These are phyloP conservation scores for Yamadazyma scolyti DNA, from an alignment of 805 yeast species.

Conservation along the genomic window DNA sequence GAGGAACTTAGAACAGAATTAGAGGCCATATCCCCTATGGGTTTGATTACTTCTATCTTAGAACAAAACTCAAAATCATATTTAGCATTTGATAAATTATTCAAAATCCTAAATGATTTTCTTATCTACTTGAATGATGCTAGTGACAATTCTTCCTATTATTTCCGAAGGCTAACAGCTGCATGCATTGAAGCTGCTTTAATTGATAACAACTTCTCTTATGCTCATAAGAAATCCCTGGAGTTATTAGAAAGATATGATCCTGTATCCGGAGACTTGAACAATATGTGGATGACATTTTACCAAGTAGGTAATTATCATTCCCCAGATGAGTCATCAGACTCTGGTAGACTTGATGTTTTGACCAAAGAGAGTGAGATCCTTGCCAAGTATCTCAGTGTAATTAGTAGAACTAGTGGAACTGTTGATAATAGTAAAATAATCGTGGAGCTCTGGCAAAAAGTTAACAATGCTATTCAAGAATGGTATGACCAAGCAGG, in stretches of 20 bases:
- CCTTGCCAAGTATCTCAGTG: constrained; percentile 47
- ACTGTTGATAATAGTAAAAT: constrained; percentile 47
- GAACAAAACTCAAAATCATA: constrained; percentile 56
- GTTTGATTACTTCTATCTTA: constrained; percentile 39
- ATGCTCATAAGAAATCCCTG: constrained; percentile 46
- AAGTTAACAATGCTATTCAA: constrained; percentile 27
- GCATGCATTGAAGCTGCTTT: constrained; percentile 68
- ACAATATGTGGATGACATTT: constrained; percentile 62
- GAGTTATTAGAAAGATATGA: constrained; percentile 28
- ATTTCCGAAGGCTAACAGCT: constrained; percentile 31
- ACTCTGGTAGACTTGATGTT: constrained; percentile 14
- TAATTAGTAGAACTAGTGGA: constrained; percentile 28
- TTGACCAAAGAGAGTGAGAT: constrained; percentile 52
- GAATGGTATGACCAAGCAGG: constrained; percentile 6
- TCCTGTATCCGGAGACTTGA: constrained; percentile 12
- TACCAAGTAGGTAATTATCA: constrained; percentile 66
- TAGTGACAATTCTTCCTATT: constrained; percentile 11
- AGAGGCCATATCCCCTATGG: constrained; percentile 23
- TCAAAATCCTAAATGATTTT: constrained; percentile 38
- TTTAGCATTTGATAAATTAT: constrained; percentile 38
- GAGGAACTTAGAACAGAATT: constrained; percentile 10
- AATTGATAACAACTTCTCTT: constrained; percentile 56
- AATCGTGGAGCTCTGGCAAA: constrained; percentile 63
- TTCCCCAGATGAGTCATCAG: constrained; percentile 20
- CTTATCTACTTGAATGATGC: constrained; percentile 32